Evolutionary conservation across 2,329 filamentous ascomycete species (phyloP), one percentile per base, ranked within the genome.

Genomic region (Trichoderma koningiopsis): DNA sequence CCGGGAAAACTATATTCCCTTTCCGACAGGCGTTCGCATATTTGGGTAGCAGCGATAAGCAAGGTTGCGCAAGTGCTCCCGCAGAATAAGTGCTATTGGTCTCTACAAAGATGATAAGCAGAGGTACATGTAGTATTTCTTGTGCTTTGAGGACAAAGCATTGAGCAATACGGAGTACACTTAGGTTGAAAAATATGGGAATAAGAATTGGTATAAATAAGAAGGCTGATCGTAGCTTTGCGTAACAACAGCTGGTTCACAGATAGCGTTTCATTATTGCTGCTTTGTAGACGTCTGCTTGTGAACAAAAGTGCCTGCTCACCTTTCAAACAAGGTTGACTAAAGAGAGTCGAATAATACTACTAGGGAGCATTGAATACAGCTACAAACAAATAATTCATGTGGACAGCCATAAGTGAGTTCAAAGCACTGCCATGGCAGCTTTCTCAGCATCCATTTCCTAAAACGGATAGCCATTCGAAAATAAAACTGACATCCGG

Each of bases 1-100:
- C 16, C 58, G 58, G 56, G 33, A 43, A 24, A 61, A 68, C 14
- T 13, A 11, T 61, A 31, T 61, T 33, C 14, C 65, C 65, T 24
- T 61, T 55, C 65, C 65, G 65, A 67, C 14, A 37, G 13, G 55
- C 5, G 55, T 67, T 59, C 40, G 55, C 64, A 52, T 49, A 43
- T 52, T 27, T 10, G 19, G 59, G 59, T 52, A 43, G 40, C 29
- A 33, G 37, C 37, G 58, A 62, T 13, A 33, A 62, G 27, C 47
- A 49, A 22, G 47, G 13, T 24, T 49, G 47, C 47, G 47, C 47
- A 49, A 49, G 47, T 49, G n/a, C 7, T 49, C 5, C n/a, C 11
- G 47, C 16, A n/a, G 40, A 43, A 43, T 19, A 43, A 43, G 16
- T n/a, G 40, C 19, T 19, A 43, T 43, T 43, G 40, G 40, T 14